Evolutionary conservation across 495 filamentous ascomycete genomes (phyloP), one percentile per base, ranked within the genome.

Genomic region (Durotheca rogersii): DNA sequence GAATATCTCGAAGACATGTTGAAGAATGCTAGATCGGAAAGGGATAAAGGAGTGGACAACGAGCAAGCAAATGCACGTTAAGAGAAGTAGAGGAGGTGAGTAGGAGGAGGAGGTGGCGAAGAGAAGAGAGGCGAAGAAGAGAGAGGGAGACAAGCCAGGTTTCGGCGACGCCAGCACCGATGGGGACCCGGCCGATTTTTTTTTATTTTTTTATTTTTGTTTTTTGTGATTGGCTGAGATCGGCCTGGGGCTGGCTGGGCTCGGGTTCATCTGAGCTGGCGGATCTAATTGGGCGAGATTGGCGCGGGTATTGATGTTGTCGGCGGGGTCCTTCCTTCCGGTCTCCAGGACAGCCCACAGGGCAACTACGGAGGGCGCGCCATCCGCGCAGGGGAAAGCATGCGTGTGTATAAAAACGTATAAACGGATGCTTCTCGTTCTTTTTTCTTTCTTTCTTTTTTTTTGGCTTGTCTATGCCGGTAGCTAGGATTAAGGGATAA

Each of bases 1-100:
- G 62, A 65, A 34, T 65, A 65, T 35, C 62, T 39, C 20, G 62
- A 46, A 23, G 62, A 62, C 62, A 65, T 65, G 16, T 49, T 41
- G 30, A 36, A 44, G 32, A 14, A 45, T 35, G 16, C 36, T 37
- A 20, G 9, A 41, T 37, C 21, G n/a, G 33, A 11, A 14, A 16
- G 20, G 4, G 12, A 45, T 36, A 32, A 49, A 62, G 16, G 59
- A 62, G 20, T 41, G 56, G 55, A 55, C 45, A 51, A 60, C 59
- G 42, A 43, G 56, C 62, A 48, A 56, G 12, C 39, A 25, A 53
- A 51, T 58, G 52, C 55, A 55, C 62, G 42, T 65, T 55, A 53
- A 6, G 23, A 27, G 9, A 9, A 27, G 4, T 4, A 9, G 23
- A 9, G 23, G 23, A 27, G 23, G 9, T 27, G 23, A 9, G 23